Conservation (phyloP, 495 filamentous ascomycete genomes). For the Parachaetomium inaequale region DNA sequence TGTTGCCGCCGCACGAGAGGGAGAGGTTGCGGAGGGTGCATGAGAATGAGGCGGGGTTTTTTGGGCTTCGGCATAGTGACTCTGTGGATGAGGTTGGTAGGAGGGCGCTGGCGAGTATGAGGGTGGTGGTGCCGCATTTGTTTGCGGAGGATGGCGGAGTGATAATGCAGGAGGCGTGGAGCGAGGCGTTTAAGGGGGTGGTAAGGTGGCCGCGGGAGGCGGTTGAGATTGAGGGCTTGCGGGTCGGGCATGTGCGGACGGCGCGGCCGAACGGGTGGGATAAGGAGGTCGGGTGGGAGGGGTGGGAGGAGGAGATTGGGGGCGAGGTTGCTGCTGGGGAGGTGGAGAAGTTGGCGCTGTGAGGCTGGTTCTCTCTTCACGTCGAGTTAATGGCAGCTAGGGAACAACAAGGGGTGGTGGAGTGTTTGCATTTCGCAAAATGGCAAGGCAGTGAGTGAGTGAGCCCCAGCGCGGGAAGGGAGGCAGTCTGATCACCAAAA, state of each 20-base stretch:
- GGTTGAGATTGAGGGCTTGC: constrained; percentile 48
- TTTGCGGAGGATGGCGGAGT: constrained; percentile 32
- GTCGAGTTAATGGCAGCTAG: too few relatives aligned
- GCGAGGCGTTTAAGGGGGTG: constrained; percentile 47
- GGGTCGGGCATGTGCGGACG: constrained; percentile 51
- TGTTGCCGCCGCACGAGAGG: constrained; percentile 56
- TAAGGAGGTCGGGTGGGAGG: constrained; percentile 43
- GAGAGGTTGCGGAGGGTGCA: constrained; percentile 49
- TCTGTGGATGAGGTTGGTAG: constrained; percentile 70
- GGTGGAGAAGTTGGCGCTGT: neutral
- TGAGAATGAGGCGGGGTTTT: constrained; percentile 53
- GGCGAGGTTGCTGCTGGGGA: neutral
- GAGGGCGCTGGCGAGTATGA: constrained; percentile 61
- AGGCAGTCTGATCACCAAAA: neutral
- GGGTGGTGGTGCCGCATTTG: constrained; percentile 48
- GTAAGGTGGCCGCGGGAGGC: constrained; percentile 51
- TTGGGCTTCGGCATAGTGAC: constrained; percentile 62
- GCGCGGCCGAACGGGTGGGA: constrained; percentile 59
- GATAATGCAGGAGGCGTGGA: constrained; percentile 47
- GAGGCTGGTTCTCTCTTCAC: neutral
- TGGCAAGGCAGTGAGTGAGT: neutral
- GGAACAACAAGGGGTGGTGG: too few relatives aligned
- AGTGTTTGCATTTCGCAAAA: neutral
- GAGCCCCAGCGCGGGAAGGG: neutral
- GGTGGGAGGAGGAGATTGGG: constrained; percentile 42